Conservation (phyloP, 208 protist genomes). For the Porcisia deanei region DNA sequence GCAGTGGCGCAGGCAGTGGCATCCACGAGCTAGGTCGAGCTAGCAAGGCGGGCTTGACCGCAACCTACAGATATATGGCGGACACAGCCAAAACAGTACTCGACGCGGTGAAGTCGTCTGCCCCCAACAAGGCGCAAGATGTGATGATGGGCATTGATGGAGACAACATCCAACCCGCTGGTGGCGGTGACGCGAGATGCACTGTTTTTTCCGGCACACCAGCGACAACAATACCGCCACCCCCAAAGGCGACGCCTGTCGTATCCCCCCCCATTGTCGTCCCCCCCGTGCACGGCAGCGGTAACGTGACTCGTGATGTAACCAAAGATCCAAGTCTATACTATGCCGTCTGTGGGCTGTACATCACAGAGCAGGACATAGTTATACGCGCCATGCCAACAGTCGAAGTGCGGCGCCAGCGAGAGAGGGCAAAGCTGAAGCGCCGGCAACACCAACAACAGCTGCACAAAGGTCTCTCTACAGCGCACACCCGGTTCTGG, state of each 20-base stretch:
- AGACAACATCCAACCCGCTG: not conserved
- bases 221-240: not conserved
- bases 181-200: not conserved
- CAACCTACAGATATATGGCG: slow-evolving; percentile 2
- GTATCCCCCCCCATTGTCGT: not conserved
- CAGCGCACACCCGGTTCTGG: not conserved
- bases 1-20: not conserved
- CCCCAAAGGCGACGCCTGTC: not conserved
- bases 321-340: slow-evolving; percentile 30
- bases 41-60: slow-evolving; percentile 11
- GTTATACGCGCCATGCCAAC: slow-evolving; percentile 28
- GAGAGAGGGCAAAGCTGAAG: slow-evolving; percentile 1
- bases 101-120: not conserved
- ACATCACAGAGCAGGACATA: slow-evolving; percentile 41
- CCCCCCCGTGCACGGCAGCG: not conserved
- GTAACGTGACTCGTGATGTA: slow-evolving; percentile 9
- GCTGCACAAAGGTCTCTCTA: not conserved
- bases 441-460: slow-evolving; percentile 4
- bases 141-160: not conserved
- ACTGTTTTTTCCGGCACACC: not conserved
- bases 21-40: slow-evolving; percentile 4
- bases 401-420: slow-evolving; percentile 19
- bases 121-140: not conserved
- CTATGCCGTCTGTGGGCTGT: slow-evolving; percentile 33
- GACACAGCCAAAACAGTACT: slow-evolving; percentile 14